Base-by-base conservation (phyloP, 176 grass and related monocot species). In the Urochloa ruziziensis region DNA sequence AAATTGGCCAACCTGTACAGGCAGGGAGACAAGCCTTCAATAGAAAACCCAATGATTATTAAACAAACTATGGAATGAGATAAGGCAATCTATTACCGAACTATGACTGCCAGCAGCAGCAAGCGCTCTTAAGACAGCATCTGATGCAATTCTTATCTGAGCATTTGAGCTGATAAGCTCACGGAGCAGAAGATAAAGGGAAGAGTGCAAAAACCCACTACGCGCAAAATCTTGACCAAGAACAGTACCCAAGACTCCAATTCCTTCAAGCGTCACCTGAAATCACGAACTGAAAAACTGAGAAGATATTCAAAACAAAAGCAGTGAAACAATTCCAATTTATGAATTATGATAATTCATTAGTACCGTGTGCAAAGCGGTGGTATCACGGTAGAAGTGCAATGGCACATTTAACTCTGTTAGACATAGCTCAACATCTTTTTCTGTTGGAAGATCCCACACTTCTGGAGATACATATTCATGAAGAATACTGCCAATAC, bases 141-240 rank as follows among this genome's bases (percentile, higher is more conserved):
- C 93, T 75, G 93, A 95, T 28, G 93, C 87, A 64, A 88, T 89
- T 90, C 93, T 95, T 82, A 98, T 95, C 67, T 91, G 90, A 63
- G 73, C 83, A 56, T 81, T 91, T 65, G 96, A 95, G 77, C 91
- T 90, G 77, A 98, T 93, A 84, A 98, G 82, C 61, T 93, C 94
- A 29, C 66, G 83, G 21, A 98, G 91, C 36, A 98, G 81, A 78
- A 98, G 85, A 83, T 95, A 95, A 79, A 98, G 85, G 74, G 93
- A 98, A 70, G 96, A 90, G 71, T 95, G 96, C 89, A 98, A 88
- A 82, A 95, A 95, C 51, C 96, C 96, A 95, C 91, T 95, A 21
- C 70, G 28, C 40, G 85, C 87, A 90, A 98, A 98, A 90, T 93
- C 93, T 87, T 88, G 88, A 75, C 87, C 87, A 72, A 98, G 91